Evolutionary conservation across 176 grass and related monocot genomes (phyloP).

Genomic region (Aechmea fasciata): DNA sequence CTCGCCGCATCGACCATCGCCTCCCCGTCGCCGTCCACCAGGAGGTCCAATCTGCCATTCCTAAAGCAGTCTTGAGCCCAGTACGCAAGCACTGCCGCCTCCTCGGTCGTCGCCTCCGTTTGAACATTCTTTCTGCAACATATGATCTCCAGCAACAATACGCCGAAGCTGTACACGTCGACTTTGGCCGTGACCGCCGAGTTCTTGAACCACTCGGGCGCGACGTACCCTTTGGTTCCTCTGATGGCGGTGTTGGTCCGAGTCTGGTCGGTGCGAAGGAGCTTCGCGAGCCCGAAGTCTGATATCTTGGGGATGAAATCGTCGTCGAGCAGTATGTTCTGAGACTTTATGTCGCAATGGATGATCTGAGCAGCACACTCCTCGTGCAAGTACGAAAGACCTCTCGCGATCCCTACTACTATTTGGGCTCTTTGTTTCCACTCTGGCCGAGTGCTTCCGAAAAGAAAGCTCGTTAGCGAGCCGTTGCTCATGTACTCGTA

Average conservation of each 20-base stretch:
- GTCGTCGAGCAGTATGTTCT: slow-evolving; percentile 10
- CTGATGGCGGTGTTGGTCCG: slow-evolving; percentile 6
- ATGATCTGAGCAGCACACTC: slow-evolving; percentile 9
- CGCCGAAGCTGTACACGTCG: slow-evolving; percentile 18
- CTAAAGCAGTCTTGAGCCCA: slow-evolving; percentile 15
- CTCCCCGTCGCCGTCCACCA: background rate
- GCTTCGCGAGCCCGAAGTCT: slow-evolving; percentile 13
- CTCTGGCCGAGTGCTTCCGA: background rate
- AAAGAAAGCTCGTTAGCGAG: slow-evolving; percentile 7
- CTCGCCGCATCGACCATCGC: background rate
- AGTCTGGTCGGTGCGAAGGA: slow-evolving; percentile 1
- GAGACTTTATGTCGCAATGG: slow-evolving; percentile 14
- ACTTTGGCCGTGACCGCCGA: slow-evolving; percentile 15
- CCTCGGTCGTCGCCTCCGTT: background rate
- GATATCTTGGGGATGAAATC: slow-evolving; percentile 3
- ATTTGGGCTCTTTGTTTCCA: slow-evolving; percentile 8
- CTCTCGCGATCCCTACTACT: background rate
- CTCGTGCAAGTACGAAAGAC: slow-evolving; percentile 11
- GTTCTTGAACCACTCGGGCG: slow-evolving; percentile 18
- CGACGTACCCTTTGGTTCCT: slow-evolving; percentile 15
- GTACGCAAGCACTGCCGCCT: background rate
- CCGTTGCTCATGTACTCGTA: slow-evolving; percentile 26
- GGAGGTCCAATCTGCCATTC: background rate
- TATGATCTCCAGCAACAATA: slow-evolving; percentile 17
- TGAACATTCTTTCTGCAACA: slow-evolving; percentile 10